Conservation (phyloP, 768 basidiomycete genomes). For the Candolleomyces efflorescens region DNA sequence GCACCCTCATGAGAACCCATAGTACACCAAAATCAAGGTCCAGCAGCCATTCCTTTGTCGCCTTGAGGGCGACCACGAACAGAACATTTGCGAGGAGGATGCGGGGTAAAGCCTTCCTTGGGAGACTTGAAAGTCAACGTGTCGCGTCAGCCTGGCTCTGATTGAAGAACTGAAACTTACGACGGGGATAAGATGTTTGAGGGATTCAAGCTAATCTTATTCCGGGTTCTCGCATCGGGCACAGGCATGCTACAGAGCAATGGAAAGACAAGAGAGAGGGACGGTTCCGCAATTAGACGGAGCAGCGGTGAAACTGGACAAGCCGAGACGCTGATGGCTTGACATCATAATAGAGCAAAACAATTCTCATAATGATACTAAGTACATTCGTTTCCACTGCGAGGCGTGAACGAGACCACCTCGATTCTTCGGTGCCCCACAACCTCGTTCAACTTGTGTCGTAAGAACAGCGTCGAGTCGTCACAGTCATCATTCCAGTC, state of each 20-base stretch:
- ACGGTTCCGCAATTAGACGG: background rate
- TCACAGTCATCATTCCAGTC: too few species aligned
- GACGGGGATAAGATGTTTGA: conserved; percentile 50
- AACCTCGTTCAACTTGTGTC: too few species aligned
- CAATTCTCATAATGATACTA: too few species aligned
- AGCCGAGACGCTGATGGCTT: background rate
- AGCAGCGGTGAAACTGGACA: background rate
- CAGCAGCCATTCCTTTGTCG: conserved; percentile 64
- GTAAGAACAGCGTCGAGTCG: too few species aligned
- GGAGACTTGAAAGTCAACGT: conserved; percentile 37
- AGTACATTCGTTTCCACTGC: too few species aligned
- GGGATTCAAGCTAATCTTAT: conserved; percentile 59
- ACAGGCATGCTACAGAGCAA: conserved; percentile 43
- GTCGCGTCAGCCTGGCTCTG: conserved; percentile 14
- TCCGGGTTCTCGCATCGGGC: conserved; percentile 64
- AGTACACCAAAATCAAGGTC: conserved; percentile 65
- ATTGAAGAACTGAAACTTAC: conserved; percentile 30
- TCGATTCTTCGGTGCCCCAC: too few species aligned
- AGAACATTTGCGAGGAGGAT: conserved; percentile 59
- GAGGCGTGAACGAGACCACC: too few species aligned
- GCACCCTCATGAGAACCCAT: conserved; percentile 71
- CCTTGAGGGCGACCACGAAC: conserved; percentile 58
- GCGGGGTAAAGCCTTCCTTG: conserved; percentile 47
- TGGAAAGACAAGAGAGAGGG: conserved; percentile 8
- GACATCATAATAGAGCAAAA: background rate